A percentile compares a stretch with the other conserved stretches of the same genome.
These are phyloP conservation scores for Yarrowia bubula DNA, from an alignment of 805 yeast species.

Conservation along the genomic window DNA sequence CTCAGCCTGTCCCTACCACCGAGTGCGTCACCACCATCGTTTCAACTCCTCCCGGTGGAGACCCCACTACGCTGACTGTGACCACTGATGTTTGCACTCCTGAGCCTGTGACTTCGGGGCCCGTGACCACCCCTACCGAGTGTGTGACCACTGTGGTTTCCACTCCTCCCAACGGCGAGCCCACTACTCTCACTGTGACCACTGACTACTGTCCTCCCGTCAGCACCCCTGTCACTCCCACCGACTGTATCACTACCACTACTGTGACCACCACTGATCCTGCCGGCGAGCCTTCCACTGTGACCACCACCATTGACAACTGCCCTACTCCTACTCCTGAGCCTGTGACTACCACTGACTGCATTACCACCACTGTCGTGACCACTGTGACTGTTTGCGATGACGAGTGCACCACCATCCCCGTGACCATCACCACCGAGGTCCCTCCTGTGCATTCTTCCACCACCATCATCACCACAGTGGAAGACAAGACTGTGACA, in stretches of 20 bases:
- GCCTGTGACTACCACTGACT: background rate
- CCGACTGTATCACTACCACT: constrained; percentile 1
- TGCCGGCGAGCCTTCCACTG: background rate
- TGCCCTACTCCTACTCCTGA: constrained; percentile 5
- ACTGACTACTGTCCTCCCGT: constrained; percentile 6
- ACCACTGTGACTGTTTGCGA: constrained; percentile 14
- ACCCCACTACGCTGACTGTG: background rate
- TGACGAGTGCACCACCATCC: constrained; percentile 1
- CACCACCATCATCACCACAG: background rate
- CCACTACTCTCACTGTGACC: background rate
- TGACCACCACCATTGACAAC: constrained; percentile 4
- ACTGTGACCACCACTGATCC: background rate
- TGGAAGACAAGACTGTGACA: background rate
- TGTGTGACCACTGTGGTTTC: background rate
- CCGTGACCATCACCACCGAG: constrained; percentile 20
- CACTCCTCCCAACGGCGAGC: background rate
- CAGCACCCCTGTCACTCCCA: background rate
- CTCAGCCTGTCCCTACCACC: background rate
- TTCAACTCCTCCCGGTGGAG: background rate
- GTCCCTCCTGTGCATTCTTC: constrained; percentile 1
- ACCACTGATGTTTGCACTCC: background rate
- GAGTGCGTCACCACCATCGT: background rate
- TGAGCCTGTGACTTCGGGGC: background rate
- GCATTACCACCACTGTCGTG: constrained; percentile 2
- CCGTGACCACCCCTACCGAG: background rate